Evolutionary conservation across 1,284 basidiomycete genomes (phyloP), one percentile per base, ranked within the genome.

Genomic region (Papiliotrema terrestris): DNA sequence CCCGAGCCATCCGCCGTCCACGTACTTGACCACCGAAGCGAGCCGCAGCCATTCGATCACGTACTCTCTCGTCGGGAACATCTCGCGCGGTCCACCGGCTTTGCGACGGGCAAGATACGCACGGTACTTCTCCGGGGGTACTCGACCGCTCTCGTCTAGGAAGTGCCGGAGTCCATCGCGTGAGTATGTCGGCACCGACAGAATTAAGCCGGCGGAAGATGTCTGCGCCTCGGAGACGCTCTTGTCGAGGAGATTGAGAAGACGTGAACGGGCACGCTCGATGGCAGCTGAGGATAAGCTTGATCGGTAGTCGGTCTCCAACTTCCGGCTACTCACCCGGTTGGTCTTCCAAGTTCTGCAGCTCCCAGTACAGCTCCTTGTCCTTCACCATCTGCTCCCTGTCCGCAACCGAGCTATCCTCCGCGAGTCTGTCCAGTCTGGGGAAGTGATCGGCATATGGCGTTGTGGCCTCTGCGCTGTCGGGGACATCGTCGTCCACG

Each of bases 351-450:
- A 67, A 20, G 46, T 70, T 70, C 52, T 70, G 68, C 48, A 70
- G 47, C 52, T 63, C 56, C 46, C 52, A 54, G 46, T 70, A 70
- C 15, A 88, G 83, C 65, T 87, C 84, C 60, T 91, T 89, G 68
- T 92, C 91, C 73, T 89, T 86, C 70, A 87, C 82, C 87, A 91
- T 88, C 32, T 88, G 82, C 62, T 87, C 83, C 62, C 83, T 81
- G 72, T 91, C 88, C 62, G 89, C 87, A 25, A 81, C 77, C 65
- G 89, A 88, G 17, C 17, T 20, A 17, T 41, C 39, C 39, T 41
- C 39, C 39, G 39, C 39, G 1, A 49, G 15, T 41, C 39, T 17
- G 8, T 41, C 39, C 15, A 41, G 17, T 17, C 15, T 17, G 15
- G 39, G 39, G 39, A 41, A 41, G 39, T 41, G 20, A 17, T 41